These are phyloP conservation scores for Daldinia loculata DNA, from an alignment of 495 filamentous ascomycete species.

Conservation along the genomic window DNA sequence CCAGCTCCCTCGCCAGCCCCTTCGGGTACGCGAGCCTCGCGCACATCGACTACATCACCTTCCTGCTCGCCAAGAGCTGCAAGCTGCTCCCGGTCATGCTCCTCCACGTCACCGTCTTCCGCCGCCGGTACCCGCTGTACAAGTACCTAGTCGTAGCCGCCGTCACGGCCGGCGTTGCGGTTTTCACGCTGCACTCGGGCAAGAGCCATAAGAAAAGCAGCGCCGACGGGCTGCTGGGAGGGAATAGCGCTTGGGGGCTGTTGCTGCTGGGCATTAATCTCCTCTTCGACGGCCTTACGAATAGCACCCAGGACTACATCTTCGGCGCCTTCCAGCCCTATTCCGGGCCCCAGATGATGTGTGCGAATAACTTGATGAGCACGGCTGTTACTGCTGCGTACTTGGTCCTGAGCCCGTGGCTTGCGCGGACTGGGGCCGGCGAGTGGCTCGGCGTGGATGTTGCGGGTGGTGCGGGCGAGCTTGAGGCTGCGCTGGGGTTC, in stretches of 20 bases:
- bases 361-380: slow-evolving; percentile 89
- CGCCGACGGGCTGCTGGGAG: slow-evolving; percentile 47
- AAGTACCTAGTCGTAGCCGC: slow-evolving; percentile 93
- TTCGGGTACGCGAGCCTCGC: slow-evolving; percentile 94
- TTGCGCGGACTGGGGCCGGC: slow-evolving; percentile 71
- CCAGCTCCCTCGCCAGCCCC: slow-evolving; percentile 85
- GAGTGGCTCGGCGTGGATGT: slow-evolving; percentile 73
- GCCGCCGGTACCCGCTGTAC: slow-evolving; percentile 88
- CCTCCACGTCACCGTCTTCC: slow-evolving; percentile 91
- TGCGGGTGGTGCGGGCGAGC: slow-evolving; percentile 69
- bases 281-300: slow-evolving; percentile 94
- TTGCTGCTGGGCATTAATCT: slow-evolving; percentile 89
- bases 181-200: slow-evolving; percentile 89
- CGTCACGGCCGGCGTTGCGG: slow-evolving; percentile 90
- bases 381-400: slow-evolving; percentile 78
- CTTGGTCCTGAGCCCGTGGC: slow-evolving; percentile 78
- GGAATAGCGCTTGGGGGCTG: slow-evolving; percentile 77
- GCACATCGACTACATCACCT: slow-evolving; percentile 99
- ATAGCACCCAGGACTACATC: slow-evolving; percentile 95
- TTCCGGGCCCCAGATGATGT: slow-evolving; percentile 98
- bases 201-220: slow-evolving; percentile 63
- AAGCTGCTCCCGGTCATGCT: slow-evolving; percentile 98
- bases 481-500: slow-evolving; percentile 81
- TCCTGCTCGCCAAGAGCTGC: slow-evolving; percentile 97
- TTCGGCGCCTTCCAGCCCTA: slow-evolving; percentile 80